phyloP scores from a whole-genome alignment of 2,329 filamentous ascomycete genomes.

The Zasmidium angulare region DNA sequence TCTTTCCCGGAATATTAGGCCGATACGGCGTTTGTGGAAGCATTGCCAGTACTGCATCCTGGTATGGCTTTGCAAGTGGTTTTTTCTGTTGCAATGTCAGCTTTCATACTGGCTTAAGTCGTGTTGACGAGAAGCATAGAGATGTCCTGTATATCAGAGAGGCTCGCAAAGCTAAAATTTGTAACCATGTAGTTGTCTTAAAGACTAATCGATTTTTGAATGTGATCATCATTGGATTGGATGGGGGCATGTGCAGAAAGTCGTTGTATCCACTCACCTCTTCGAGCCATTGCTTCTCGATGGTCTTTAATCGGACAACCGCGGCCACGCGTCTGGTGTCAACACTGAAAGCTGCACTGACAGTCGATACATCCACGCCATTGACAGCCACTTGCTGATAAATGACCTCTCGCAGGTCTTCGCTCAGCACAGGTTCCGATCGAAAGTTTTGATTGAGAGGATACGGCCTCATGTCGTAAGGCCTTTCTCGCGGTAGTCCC shows the following conservation, averaged over 20 bases:
- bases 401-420: conserved; percentile 70
- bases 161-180: conserved; percentile 70
- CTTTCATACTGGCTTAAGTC: neutral
- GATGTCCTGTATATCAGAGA: conserved; percentile 60
- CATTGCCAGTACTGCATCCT: conserved; percentile 74
- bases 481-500: conserved; percentile 28
- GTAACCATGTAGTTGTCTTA: conserved; percentile 94
- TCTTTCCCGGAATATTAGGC: conserved; percentile 30
- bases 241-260: neutral
- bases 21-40: conserved; percentile 65
- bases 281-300: conserved; percentile 74
- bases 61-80: conserved; percentile 72
- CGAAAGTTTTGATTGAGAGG: conserved; percentile 70
- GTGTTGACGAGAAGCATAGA: neutral
- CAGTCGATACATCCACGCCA: conserved; percentile 69
- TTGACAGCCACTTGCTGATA: conserved; percentile 66
- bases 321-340: conserved; percentile 83
- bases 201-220: conserved; percentile 98
- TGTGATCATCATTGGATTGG: conserved; percentile 68
- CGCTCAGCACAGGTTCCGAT: conserved; percentile 71
- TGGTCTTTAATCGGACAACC: conserved; percentile 78
- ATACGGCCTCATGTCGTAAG: conserved; percentile 58
- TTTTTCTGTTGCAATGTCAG: conserved; percentile 60
- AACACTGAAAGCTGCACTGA: conserved; percentile 74
- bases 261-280: conserved; percentile 61